Percentiles rank a stretch among this genome's conserved stretches.
These are phyloP conservation scores for Epichloe glyceriae DNA, from an alignment of 2,329 filamentous ascomycete species.

Conservation along the genomic window DNA sequence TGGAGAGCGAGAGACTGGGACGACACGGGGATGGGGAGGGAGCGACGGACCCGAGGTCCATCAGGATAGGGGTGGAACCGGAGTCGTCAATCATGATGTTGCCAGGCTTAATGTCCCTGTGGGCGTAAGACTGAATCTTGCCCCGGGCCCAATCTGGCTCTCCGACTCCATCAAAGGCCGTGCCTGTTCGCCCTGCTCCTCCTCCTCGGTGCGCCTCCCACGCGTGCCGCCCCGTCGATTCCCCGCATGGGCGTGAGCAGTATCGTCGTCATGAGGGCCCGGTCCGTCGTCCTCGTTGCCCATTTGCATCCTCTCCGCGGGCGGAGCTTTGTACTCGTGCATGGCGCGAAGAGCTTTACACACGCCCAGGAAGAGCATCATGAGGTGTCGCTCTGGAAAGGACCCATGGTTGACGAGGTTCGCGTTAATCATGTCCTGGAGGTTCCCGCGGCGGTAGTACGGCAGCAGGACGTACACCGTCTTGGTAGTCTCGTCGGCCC, in stretches of 20 bases:
- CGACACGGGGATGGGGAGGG: constrained; percentile 76
- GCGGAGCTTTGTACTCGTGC: constrained; percentile 61
- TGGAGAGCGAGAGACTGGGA: constrained; percentile 81
- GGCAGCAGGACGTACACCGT: constrained; percentile 94
- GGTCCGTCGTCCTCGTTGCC: constrained; percentile 27
- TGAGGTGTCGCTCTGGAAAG: constrained; percentile 78
- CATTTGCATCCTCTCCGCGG: constrained; percentile 40
- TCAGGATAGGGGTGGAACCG: constrained; percentile 78
- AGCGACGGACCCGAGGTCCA: constrained; percentile 90
- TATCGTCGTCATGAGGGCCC: constrained; percentile 19
- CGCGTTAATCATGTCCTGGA: constrained; percentile 97
- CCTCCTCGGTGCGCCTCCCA: constrained; percentile 41
- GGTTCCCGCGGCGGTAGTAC: constrained; percentile 88
- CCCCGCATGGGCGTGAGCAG: not conserved
- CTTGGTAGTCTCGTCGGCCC: constrained; percentile 54
- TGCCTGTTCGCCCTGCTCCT: constrained; percentile 62
- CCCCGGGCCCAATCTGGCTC: constrained; percentile 45
- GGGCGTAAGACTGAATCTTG: constrained; percentile 69
- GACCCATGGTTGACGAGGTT: constrained; percentile 89
- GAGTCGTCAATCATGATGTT: constrained; percentile 98
- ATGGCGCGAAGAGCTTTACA: constrained; percentile 79
- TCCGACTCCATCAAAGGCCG: constrained; percentile 75
- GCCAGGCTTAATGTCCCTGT: constrained; percentile 91
- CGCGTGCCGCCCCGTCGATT: constrained; percentile 11
- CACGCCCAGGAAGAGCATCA: constrained; percentile 84